A percentile compares a stretch with the other conserved stretches of the same genome.
phyloP scores from a whole-genome alignment of 176 grass and related monocot genomes.

The Avena insularis region DNA sequence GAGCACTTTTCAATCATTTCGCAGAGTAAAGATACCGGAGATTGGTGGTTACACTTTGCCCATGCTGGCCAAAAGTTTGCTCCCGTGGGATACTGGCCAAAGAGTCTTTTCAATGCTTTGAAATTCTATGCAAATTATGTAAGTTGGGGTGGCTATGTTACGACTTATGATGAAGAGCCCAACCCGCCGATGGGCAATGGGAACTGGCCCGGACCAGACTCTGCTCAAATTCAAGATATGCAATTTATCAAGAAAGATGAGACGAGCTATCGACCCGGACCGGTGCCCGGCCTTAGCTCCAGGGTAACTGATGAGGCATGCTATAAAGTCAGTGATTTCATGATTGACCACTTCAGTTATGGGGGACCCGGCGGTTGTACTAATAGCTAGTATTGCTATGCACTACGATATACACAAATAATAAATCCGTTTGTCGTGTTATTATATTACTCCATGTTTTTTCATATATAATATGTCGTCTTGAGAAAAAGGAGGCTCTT shows the following conservation, averaged over 20 bases:
- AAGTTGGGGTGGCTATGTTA: not conserved
- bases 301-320: not conserved
- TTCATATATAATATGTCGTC: not conserved
- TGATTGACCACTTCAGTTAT: constrained; percentile 8
- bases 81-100: constrained; percentile 3
- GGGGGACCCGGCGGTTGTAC: constrained; percentile 10
- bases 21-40: constrained; percentile 20
- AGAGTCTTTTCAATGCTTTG: not conserved
- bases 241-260: not conserved
- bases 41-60: constrained; percentile 29
- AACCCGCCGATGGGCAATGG: constrained; percentile 12
- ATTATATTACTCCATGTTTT: not conserved
- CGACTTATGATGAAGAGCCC: too few species aligned
- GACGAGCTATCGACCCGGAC: not conserved
- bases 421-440: not conserved
- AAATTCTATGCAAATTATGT: not conserved
- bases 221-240: not conserved
- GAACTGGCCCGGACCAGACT: not conserved
- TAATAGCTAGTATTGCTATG: not conserved
- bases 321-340: not conserved
- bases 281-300: not conserved
- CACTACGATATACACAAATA: not conserved
- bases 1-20: not conserved
- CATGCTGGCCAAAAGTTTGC: not conserved
- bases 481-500: too few species aligned